Base-by-base conservation (phyloP, 495 filamentous ascomycete genomes). In the Neurospora tetraspora region DNA sequence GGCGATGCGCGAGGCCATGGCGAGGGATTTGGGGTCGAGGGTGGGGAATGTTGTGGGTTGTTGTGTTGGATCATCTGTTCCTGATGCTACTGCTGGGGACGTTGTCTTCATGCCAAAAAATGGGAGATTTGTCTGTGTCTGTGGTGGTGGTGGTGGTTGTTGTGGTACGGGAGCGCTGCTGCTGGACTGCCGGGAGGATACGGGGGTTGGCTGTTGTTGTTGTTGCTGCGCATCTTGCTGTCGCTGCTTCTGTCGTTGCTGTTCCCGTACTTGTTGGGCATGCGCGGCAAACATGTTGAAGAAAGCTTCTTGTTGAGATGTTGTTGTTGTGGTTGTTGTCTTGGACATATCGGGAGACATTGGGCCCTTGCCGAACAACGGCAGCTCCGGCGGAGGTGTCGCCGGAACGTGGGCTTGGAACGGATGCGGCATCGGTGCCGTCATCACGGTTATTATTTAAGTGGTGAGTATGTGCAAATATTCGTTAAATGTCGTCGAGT, bases 1-100 rank as follows among this genome's bases (percentile, higher is more conserved):
- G 8, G 80, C 78, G 43, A 82, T 80, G 70, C 82, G 81, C n/a
- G 81, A 80, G 31, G 77, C 79, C 79, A 82, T 80, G 70, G 80
- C 76, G 11, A 80, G 69, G 71, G 79, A 78, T 43, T 74, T 73
- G 2, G 79, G 80, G 73, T 81, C 80, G 14, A 74, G 47, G 39
- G 53, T 43, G 38, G 40, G n/a, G 39, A 53, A 10, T 45, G 47
- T 31, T 20, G 42, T 45, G 1, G 71, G 20, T 39, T 38, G 45
- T n/a, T 65, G 70, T 12, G 71, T 71, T 59, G 68, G 39, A 10
- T 68, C 12, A 5, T 68, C 14, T 61, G 47, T 23, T 39, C 39
- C 39, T 39, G 18, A 36, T 36, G 6, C 34, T 36, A 36, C 34
- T 36, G 34, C 34, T 74, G 70, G 12, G 70, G 47, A 43, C 47